Evolutionary conservation across 1,284 basidiomycete species (phyloP), one percentile per base, ranked within the genome.

Genomic region (Leccinum solheimii): DNA sequence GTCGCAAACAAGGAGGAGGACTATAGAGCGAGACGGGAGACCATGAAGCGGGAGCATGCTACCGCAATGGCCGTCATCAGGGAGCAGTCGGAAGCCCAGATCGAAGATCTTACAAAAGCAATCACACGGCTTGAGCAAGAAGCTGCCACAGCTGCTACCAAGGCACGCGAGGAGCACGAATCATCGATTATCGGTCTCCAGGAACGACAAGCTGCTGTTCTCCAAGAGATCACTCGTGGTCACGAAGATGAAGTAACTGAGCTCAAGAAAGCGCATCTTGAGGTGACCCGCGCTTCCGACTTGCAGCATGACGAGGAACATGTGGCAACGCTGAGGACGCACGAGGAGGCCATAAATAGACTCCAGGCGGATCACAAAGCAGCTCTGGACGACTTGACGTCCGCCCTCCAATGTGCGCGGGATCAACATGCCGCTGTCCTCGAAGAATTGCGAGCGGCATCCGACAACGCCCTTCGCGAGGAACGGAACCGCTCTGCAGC

Each of bases 1-100:
- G 67, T 89, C 49, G 76, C 80, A 36, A 79, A 80, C 53, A 86
- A 84, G 70, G 83, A 85, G 55, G 86, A 87, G 58, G 86, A 87
- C 59, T 83, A 87, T 63, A 74, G 79, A 49, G 63, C 71, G 26
- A 72, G 76, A n/a, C 71, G 81, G 19, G 77, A 79, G 66, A 75
- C 73, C 55, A 70, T 79, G 62, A 79, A 78, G 59, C 68, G 75
- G 10, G 79, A 81, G 61, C 80, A 83, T 56, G 58, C 72, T 4
- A 69, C 72, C 2, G 71, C 76, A 8, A 60, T 81, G 52, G 72
- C 75, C 5, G 69, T 69, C 52, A 52, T 71, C 32, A 69, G 69
- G 48, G 77, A 78, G 59, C 68, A 76, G 59, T 73, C 69, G n/a
- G 77, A 79, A 30, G 75, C 77, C 27, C 84, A 87, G 69, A 75